phyloP scores from a whole-genome alignment of 2,329 filamentous ascomycete genomes.

The Cercospora canescens region DNA sequence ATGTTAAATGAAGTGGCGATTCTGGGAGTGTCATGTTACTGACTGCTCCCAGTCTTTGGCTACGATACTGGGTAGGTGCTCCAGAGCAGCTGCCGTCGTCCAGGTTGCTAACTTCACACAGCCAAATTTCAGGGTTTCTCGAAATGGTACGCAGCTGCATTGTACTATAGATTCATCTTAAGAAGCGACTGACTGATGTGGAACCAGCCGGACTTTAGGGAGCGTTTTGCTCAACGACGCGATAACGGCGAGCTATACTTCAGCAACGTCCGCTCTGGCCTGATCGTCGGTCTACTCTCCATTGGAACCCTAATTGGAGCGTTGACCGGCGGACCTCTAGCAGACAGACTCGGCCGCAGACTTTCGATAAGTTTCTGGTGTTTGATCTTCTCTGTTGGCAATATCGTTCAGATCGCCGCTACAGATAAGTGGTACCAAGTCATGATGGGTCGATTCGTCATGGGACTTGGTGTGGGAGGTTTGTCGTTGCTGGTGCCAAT shows the following conservation, averaged over 20 bases:
- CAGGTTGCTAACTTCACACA: slow-evolving; percentile 49
- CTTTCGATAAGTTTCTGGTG: slow-evolving; percentile 61
- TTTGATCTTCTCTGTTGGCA: slow-evolving; percentile 64
- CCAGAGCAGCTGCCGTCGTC: background rate
- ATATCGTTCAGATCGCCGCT: slow-evolving; percentile 65
- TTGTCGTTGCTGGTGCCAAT: slow-evolving; percentile 65
- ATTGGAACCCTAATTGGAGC: slow-evolving; percentile 62
- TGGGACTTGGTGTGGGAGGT: slow-evolving; percentile 64
- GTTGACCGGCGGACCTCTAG: slow-evolving; percentile 58
- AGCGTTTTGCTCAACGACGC: slow-evolving; percentile 52
- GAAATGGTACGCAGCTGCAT: slow-evolving; percentile 44
- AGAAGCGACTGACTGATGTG: background rate
- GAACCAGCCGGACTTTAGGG: slow-evolving; percentile 49
- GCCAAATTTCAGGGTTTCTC: slow-evolving; percentile 63
- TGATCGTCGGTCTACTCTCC: slow-evolving; percentile 60
- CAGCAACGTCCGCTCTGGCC: slow-evolving; percentile 60
- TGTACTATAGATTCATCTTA: background rate
- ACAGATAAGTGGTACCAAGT: slow-evolving; percentile 61
- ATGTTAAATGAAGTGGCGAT: slow-evolving; percentile 21
- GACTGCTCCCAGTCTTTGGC: slow-evolving; percentile 10
- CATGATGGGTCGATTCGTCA: slow-evolving; percentile 63
- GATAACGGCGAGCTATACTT: slow-evolving; percentile 41
- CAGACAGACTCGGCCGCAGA: slow-evolving; percentile 62
- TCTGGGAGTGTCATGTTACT: background rate
- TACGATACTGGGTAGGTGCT: slow-evolving; percentile 10